These are phyloP conservation scores for Monosporascus sp. DNA, from an alignment of 2,329 filamentous ascomycete species.

Conservation along the genomic window DNA sequence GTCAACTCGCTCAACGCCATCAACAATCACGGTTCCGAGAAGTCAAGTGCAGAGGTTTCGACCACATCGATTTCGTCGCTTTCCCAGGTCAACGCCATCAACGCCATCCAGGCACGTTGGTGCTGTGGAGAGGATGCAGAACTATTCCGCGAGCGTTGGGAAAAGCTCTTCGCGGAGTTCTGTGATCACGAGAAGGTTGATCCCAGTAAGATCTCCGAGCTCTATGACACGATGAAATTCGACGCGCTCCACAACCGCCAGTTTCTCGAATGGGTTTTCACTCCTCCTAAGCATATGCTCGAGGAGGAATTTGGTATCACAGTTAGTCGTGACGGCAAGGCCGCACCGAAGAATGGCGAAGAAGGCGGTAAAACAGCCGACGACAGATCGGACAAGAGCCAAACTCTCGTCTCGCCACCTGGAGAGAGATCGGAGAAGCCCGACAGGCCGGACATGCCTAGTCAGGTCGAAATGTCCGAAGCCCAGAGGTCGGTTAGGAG, in stretches of 20 bases:
- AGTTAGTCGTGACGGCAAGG: slow-evolving; percentile 36
- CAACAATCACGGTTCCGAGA: slow-evolving; percentile 46
- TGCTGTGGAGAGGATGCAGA: slow-evolving; percentile 94
- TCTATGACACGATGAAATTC: slow-evolving; percentile 99
- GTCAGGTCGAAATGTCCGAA: slow-evolving; percentile 23
- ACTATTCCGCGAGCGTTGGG: slow-evolving; percentile 94
- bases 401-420: slow-evolving; percentile 22
- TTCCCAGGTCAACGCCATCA: slow-evolving; percentile 58
- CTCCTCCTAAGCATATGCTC: slow-evolving; percentile 72
- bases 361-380: slow-evolving; percentile 33
- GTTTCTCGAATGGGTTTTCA: slow-evolving; percentile 97
- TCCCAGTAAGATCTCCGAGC: slow-evolving; percentile 95
- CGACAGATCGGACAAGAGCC: slow-evolving; percentile 37
- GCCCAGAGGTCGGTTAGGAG: slow-evolving; percentile 37
- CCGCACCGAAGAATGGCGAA: slow-evolving; percentile 33
- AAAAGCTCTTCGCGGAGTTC: slow-evolving; percentile 96
- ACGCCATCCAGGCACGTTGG: slow-evolving; percentile 82
- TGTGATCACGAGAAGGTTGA: slow-evolving; percentile 97
- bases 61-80: slow-evolving; percentile 43
- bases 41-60: slow-evolving; percentile 36
- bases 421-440: slow-evolving; percentile 21
- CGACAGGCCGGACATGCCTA: slow-evolving; percentile 21
- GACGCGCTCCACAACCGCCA: slow-evolving; percentile 94
- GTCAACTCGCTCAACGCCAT: slow-evolving; percentile 58
- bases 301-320: slow-evolving; percentile 59